These are phyloP conservation scores for Scheffersomyces stipitis DNA, from an alignment of 805 yeast species.

Conservation along the genomic window DNA sequence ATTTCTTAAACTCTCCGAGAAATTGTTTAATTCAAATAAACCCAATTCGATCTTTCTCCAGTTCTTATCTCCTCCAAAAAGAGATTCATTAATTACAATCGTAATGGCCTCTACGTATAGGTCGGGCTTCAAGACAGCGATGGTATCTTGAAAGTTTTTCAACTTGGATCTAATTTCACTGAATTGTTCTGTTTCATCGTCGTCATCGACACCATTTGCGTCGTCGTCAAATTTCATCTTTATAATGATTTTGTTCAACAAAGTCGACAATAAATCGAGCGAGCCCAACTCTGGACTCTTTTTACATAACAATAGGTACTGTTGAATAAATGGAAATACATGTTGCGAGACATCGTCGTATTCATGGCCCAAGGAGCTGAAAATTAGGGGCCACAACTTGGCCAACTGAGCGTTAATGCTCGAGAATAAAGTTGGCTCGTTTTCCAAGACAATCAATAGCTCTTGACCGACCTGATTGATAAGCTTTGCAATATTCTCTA, in stretches of 20 bases:
- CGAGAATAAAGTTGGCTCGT: slow-evolving; percentile 42
- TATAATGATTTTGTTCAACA: slow-evolving; percentile 66
- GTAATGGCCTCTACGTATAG: slow-evolving; percentile 62
- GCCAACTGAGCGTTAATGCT: slow-evolving; percentile 29
- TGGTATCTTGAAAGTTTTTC: slow-evolving; percentile 80
- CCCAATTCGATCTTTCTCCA: slow-evolving; percentile 92
- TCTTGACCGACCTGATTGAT: slow-evolving; percentile 75
- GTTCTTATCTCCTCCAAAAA: slow-evolving; percentile 29
- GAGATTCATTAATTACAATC: slow-evolving; percentile 53
- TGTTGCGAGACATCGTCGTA: slow-evolving; percentile 87
- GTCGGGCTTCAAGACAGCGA: slow-evolving; percentile 56
- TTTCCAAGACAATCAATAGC: slow-evolving; percentile 61
- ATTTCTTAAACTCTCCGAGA: slow-evolving; percentile 76
- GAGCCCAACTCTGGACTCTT: slow-evolving; percentile 42
- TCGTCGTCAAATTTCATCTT: slow-evolving; percentile 82
- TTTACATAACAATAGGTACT: slow-evolving; percentile 68
- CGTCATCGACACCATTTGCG: slow-evolving; percentile 61
- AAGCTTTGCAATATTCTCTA: slow-evolving; percentile 74
- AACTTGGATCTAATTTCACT: slow-evolving; percentile 73
- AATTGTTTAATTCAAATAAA: slow-evolving; percentile 73
- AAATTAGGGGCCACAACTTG: slow-evolving; percentile 54
- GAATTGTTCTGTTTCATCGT: slow-evolving; percentile 76
- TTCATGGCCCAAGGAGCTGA: slow-evolving; percentile 72
- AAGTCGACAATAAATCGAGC: slow-evolving; percentile 55
- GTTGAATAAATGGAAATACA: slow-evolving; percentile 77